Evolutionary conservation across 331 rosid species (phyloP), one percentile per base, ranked within the genome.

Genomic region (Erythrophleum ivorense): DNA sequence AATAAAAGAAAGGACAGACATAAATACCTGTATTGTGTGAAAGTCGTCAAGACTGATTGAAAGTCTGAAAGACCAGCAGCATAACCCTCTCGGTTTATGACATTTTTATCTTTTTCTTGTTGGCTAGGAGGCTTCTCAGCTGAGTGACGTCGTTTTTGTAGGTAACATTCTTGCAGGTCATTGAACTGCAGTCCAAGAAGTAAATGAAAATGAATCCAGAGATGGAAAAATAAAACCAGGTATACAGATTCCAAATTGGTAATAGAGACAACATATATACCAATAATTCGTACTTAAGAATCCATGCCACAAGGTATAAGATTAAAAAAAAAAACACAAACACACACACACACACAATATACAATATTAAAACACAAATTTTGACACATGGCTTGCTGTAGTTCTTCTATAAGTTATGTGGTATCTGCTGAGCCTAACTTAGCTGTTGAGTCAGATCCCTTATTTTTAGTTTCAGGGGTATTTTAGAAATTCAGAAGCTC

Each of bases 101-200:
- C 79, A 83, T 50, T 87, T 78, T 80, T 86, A 84, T 90, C 94
- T 77, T 80, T 82, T 80, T 88, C 97, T 76, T 76, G 91, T 82
- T 83, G 91, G 85, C 83, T 83, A 87, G 54, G 87, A 64, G 86
- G 87, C 85, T 89, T 93, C 82, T 91, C 92, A 36, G 75, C 88
- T 73, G 86, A 78, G 78, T 90, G 94, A 2, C 95, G 89, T 67
- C 98, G 90, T 84, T 92, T 96, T 88, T 90, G 98, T 76, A 96
- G 92, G 92, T 96, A 96, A 72, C 99, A 96, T 73, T 96, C 99
- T 88, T 96, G 98, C 64, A 96, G 79, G 83, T 94, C 99, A 87
- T 88, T 88, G 79, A 96, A 96, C 99, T 96, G 91, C 83, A 88
- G 77, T 41, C 53, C 80, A 65, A 74, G 74, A 84, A 74, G 79